Conservation (phyloP, 1,284 basidiomycete genomes). For the Apiotrichum akiyoshidainum region DNA sequence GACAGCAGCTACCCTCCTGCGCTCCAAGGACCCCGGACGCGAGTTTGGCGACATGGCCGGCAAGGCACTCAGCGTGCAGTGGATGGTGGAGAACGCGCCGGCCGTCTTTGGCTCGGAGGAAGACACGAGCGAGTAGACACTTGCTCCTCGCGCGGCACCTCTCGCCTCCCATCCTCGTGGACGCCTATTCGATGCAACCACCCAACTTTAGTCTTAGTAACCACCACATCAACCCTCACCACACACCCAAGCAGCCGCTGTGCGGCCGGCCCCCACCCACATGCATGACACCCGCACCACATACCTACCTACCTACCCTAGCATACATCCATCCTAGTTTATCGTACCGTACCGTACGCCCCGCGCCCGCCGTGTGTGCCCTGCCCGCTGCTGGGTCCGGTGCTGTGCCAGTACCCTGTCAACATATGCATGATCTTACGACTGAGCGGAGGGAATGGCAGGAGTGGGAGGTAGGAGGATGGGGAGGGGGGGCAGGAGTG, state of each 20-base stretch:
- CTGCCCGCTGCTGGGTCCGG: background rate
- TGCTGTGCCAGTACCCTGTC: conserved; percentile 4
- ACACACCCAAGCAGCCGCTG: background rate
- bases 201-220: too few relatives aligned
- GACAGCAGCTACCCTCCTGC: conserved; percentile 79
- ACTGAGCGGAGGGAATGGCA: too few relatives aligned
- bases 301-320: background rate
- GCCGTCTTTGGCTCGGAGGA: conserved; percentile 39
- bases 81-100: conserved; percentile 85
- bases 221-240: too few relatives aligned
- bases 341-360: too few relatives aligned
- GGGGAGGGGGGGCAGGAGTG: too few relatives aligned
- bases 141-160: too few relatives aligned
- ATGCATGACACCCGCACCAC: background rate
- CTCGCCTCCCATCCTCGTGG: too few relatives aligned
- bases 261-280: background rate
- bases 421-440: conserved; percentile 8
- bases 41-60: conserved; percentile 90
- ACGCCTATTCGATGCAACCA: too few relatives aligned
- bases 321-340: background rate
- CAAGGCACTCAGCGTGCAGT: conserved; percentile 85
- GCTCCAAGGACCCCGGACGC: conserved; percentile 75
- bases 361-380: too few relatives aligned
- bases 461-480: too few relatives aligned
- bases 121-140: background rate